A percentile compares a stretch with the other conserved stretches of the same genome.
phyloP scores from a whole-genome alignment of 1,284 basidiomycete species.

The Termitomyces sp. region DNA sequence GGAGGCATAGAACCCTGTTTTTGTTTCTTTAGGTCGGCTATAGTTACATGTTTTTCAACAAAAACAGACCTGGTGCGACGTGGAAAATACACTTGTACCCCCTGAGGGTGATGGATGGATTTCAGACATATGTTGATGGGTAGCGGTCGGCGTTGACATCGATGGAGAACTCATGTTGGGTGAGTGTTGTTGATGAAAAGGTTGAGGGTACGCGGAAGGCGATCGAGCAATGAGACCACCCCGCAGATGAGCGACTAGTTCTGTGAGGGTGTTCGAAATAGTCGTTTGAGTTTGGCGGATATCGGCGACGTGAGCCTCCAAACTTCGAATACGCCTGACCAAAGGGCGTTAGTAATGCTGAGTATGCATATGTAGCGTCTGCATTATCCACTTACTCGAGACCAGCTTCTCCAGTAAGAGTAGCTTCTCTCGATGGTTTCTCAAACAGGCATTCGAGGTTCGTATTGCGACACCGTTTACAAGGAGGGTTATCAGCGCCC shows the following conservation, averaged over 20 bases:
- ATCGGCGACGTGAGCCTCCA: constrained; percentile 79
- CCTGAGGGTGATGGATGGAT: constrained; percentile 30
- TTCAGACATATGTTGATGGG: constrained; percentile 37
- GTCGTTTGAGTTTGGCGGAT: constrained; percentile 63
- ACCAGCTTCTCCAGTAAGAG: constrained; percentile 80
- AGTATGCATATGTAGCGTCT: constrained; percentile 8
- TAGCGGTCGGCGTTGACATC: constrained; percentile 50
- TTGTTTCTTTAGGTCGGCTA: constrained; percentile 21
- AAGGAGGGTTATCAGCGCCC: constrained; percentile 88
- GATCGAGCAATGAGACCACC: constrained; percentile 48
- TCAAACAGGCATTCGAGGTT: constrained; percentile 86
- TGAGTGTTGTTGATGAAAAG: constrained; percentile 55
- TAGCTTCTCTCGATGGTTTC: constrained; percentile 80
- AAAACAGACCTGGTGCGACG: constrained; percentile 27
- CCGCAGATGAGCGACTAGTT: constrained; percentile 70
- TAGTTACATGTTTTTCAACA: constrained; percentile 25
- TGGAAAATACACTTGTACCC: constrained; percentile 24
- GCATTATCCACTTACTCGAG: constrained; percentile 59
- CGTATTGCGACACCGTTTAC: constrained; percentile 81
- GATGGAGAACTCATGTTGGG: constrained; percentile 64
- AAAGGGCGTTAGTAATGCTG: constrained; percentile 10
- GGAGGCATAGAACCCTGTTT: constrained; percentile 24
- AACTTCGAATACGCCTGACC: constrained; percentile 75
- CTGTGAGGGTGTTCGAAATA: constrained; percentile 74
- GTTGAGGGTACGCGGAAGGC: constrained; percentile 52